Evolutionary conservation across 75 land plant genomes (phyloP).

Genomic region (Selaginella tamariscina): DNA sequence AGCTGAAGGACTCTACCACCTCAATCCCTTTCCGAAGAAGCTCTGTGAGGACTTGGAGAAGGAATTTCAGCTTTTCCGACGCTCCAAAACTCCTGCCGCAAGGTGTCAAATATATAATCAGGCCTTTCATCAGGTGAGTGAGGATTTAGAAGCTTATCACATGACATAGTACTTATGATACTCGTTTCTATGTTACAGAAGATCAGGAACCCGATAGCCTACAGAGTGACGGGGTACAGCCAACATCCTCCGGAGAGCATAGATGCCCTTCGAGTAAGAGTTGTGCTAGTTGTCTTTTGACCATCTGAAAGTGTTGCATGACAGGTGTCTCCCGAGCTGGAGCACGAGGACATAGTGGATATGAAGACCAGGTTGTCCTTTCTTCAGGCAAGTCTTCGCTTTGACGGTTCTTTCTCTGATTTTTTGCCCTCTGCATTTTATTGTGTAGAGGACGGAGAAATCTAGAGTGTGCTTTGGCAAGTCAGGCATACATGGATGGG

Average conservation of each 20-base stretch:
- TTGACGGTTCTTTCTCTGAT: background rate
- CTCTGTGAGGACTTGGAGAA: background rate
- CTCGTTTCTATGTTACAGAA: background rate
- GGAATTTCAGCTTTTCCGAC: background rate
- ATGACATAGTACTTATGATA: background rate
- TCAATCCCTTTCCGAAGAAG: background rate
- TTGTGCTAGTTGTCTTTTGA: background rate
- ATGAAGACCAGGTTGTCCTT: constrained; percentile 19
- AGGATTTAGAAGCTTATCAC: too few species aligned
- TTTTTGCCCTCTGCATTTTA: background rate
- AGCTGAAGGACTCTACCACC: background rate
- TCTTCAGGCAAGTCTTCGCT: constrained; percentile 20
- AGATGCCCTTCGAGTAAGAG: constrained; percentile 37
- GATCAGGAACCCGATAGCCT: constrained; percentile 27
- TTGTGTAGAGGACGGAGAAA: constrained; percentile 48
- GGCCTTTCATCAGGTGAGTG: too few species aligned
- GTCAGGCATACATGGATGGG: constrained; percentile 93
- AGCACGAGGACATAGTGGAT: constrained; percentile 4
- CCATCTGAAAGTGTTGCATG: background rate
- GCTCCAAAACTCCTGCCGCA: background rate
- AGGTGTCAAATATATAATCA: background rate
- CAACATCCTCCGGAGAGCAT: constrained; percentile 45
- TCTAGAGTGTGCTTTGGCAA: constrained; percentile 64
- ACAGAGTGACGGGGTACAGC: constrained; percentile 48
- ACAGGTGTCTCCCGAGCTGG: constrained; percentile 22